A percentile compares a stretch with the other conserved stretches of the same genome.
phyloP scores from a whole-genome alignment of 257 asterid species.

The Verbascum thapsus region DNA sequence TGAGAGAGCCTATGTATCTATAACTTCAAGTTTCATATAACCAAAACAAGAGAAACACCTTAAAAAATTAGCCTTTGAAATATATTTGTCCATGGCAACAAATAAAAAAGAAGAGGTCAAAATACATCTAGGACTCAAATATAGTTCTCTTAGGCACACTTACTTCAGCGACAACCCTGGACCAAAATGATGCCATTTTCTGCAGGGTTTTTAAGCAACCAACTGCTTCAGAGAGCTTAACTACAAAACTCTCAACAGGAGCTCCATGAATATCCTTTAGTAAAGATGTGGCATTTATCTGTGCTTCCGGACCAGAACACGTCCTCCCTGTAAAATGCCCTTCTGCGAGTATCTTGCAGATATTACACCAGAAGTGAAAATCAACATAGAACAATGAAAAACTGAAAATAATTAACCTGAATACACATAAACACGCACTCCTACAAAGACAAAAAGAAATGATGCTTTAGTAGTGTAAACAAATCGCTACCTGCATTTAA shows the following conservation, averaged over 20 bases:
- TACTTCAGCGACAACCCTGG: constrained; percentile 83
- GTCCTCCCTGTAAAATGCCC: constrained; percentile 61
- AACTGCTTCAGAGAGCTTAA: constrained; percentile 86
- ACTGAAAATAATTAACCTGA: constrained; percentile 18
- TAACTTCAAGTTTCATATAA: constrained; percentile 5
- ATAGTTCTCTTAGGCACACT: constrained; percentile 40
- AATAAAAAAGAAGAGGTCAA: not conserved
- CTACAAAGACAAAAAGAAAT: not conserved
- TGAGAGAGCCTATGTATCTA: constrained; percentile 20
- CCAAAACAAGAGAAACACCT: constrained; percentile 27
- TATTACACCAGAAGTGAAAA: constrained; percentile 61
- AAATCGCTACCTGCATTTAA: constrained; percentile 82
- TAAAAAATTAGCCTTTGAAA: constrained; percentile 22
- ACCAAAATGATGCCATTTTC: constrained; percentile 91
- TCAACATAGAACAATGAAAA: constrained; percentile 48
- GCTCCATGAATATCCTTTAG: constrained; percentile 93
- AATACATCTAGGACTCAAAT: constrained; percentile 21
- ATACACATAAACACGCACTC: not conserved
- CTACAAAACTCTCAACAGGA: constrained; percentile 85
- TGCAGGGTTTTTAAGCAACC: constrained; percentile 84
- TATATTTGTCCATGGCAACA: constrained; percentile 4
- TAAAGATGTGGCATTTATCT: constrained; percentile 53
- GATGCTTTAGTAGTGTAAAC: constrained; percentile 35
- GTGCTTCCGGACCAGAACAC: constrained; percentile 48
- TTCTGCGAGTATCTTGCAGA: constrained; percentile 96